phyloP scores from a whole-genome alignment of 345 rosid species.

The Euphorbia peplus region DNA sequence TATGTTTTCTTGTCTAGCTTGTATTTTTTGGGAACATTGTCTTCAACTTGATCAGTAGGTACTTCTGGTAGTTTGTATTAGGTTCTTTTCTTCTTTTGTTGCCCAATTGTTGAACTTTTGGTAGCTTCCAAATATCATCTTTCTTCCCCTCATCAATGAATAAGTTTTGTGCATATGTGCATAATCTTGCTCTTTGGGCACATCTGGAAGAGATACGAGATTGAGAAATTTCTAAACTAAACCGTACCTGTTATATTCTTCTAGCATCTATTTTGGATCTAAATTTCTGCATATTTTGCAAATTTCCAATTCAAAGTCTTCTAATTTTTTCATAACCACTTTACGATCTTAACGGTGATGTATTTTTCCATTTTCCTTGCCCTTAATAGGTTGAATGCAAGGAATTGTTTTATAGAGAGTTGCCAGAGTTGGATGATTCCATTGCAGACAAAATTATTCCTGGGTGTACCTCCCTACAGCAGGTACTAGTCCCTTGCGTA shows the following conservation, averaged over 20 bases:
- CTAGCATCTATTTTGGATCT: not conserved
- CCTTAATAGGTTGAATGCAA: constrained; percentile 67
- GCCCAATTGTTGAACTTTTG: not conserved
- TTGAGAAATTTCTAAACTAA: too few relatives aligned
- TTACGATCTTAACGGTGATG: not conserved
- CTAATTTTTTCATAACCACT: not conserved
- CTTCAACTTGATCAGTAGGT: not conserved
- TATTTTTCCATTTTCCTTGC: not conserved
- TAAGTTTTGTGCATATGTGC: not conserved
- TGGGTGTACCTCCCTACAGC: constrained; percentile 71
- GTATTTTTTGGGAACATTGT: not conserved
- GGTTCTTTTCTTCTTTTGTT: not conserved
- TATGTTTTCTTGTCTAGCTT: not conserved
- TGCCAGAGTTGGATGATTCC: constrained; percentile 74
- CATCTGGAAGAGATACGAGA: too few relatives aligned
- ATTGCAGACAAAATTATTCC: constrained; percentile 80
- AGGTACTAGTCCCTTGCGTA: constrained; percentile 40
- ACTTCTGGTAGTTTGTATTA: not conserved
- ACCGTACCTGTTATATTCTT: too few relatives aligned
- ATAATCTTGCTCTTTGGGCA: too few relatives aligned
- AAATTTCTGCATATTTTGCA: not conserved
- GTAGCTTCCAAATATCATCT: not conserved
- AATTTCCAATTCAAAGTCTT: not conserved
- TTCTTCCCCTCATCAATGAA: not conserved
- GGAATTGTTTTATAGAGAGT: constrained; percentile 78